A percentile compares a stretch with the other conserved stretches of the same genome.
Conservation (phyloP, 2,329 filamentous ascomycete genomes). For the Colletotrichum godetiae region DNA sequence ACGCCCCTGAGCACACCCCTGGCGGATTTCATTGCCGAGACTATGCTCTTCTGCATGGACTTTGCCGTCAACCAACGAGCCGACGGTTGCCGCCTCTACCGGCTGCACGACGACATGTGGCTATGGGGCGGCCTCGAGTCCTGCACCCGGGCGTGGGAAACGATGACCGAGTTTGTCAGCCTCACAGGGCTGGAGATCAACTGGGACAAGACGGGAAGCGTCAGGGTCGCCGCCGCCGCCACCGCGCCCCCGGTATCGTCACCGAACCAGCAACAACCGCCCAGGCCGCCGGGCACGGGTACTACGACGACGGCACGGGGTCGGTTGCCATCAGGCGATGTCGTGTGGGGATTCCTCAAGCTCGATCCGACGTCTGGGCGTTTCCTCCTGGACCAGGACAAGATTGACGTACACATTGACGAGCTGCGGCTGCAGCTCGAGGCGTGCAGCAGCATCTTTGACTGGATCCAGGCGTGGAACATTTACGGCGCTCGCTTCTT, state of each 20-base stretch:
- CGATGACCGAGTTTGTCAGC: constrained; percentile 60
- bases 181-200: constrained; percentile 68
- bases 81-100: constrained; percentile 63
- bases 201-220: constrained; percentile 66
- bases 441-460: constrained; percentile 64
- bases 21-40: constrained; percentile 66
- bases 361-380: constrained; percentile 59
- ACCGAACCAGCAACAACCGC: neutral
- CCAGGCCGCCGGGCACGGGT: neutral
- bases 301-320: neutral
- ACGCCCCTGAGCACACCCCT: constrained; percentile 67
- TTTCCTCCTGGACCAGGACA: constrained; percentile 65
- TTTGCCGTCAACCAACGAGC: constrained; percentile 69
- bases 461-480: constrained; percentile 71
- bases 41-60: constrained; percentile 70
- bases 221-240: constrained; percentile 47
- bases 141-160: constrained; percentile 62
- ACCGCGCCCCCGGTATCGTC: neutral
- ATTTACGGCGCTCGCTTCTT: constrained; percentile 68
- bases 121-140: constrained; percentile 65
- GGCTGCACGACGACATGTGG: constrained; percentile 74
- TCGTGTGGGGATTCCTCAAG: constrained; percentile 69
- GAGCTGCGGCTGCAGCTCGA: constrained; percentile 66
- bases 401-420: constrained; percentile 66
- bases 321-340: constrained; percentile 61